Evolutionary conservation across 345 rosid genomes (phyloP).

Genomic region (Bruguiera parviflora): DNA sequence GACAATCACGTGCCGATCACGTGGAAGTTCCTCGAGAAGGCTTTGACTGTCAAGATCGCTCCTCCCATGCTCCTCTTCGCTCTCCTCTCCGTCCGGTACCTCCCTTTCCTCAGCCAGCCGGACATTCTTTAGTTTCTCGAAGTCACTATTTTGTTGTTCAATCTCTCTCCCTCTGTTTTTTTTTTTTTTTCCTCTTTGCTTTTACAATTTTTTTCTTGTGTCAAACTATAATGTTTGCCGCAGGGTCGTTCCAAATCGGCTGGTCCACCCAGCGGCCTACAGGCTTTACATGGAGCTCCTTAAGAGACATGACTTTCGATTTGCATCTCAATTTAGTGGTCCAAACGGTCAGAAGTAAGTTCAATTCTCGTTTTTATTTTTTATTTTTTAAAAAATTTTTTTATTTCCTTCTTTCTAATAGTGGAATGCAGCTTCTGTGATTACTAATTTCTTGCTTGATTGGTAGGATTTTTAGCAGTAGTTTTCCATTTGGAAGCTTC

Average conservation of each 20-base stretch:
- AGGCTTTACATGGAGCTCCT: slow-evolving; percentile 88
- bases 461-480: neutral
- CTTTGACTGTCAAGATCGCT: slow-evolving; percentile 55
- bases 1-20: slow-evolving; percentile 77
- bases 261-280: slow-evolving; percentile 68
- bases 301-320: slow-evolving; percentile 69
- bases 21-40: slow-evolving; percentile 95
- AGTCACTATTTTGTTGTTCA: neutral
- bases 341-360: slow-evolving; percentile 55
- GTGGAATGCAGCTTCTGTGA: neutral
- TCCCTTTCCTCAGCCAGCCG: neutral
- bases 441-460: neutral
- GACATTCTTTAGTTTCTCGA: neutral
- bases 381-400: neutral
- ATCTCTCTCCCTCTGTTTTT: neutral
- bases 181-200: neutral
- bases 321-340: slow-evolving; percentile 39
- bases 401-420: neutral
- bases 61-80: slow-evolving; percentile 84
- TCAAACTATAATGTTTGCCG: neutral
- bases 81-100: slow-evolving; percentile 71
- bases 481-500: neutral
- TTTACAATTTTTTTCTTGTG: neutral
- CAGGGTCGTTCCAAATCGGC: slow-evolving; percentile 79
- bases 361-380: slow-evolving; percentile 1